Base-by-base conservation (phyloP, 352 stramenopile genomes). In the Globisporangium ultimum region DNA sequence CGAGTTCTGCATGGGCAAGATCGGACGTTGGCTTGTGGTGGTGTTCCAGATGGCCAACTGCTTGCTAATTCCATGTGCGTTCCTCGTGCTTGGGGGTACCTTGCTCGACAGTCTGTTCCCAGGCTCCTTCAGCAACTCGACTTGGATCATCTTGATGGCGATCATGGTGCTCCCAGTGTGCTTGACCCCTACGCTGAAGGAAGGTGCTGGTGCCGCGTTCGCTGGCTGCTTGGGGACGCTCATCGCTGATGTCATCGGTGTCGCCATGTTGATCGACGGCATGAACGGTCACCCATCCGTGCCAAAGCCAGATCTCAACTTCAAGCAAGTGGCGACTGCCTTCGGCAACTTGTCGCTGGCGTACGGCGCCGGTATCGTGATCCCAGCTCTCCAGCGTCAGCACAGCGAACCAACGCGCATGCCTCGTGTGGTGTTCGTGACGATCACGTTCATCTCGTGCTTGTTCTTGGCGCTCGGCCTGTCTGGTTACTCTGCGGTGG, bases 391-490 rank as follows among this genome's bases (percentile, higher is more conserved):
- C 0, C 59, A 70, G 24, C 63, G 66, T 32, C 57, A 74, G 21
- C 67, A 74, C 49, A 64, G 48, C 18, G 50, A 74, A 20, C 67
- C 67, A 11, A 49, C 21, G 13, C 53, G 53, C 42, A 72, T 64
- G 55, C 53, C 65, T 6, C 58, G 61, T 18, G 71, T 87, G 9
- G 67, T 84, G 20, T 42, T 51, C 42, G 66, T 80, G 14, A 84
- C 76, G n/a, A 52, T 87, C 22, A 61, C 47, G 13, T 70, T 82
- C 38, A 68, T 79, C 43, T 81, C 74, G 18, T 48, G 56, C 14
- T 57, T 85, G 21, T 85, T 85, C 63, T 36, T 81, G 32, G 58
- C 66, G n/a, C 61, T 86, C 21, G 76, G 62, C 0, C 34, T 54
- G 28, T 71, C 69, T 2, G 74, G 71, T 10, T 81, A 81, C 61